Evolutionary conservation across 441 rosid species (phyloP), one percentile per base, ranked within the genome.

Genomic region (Populus hybrid): DNA sequence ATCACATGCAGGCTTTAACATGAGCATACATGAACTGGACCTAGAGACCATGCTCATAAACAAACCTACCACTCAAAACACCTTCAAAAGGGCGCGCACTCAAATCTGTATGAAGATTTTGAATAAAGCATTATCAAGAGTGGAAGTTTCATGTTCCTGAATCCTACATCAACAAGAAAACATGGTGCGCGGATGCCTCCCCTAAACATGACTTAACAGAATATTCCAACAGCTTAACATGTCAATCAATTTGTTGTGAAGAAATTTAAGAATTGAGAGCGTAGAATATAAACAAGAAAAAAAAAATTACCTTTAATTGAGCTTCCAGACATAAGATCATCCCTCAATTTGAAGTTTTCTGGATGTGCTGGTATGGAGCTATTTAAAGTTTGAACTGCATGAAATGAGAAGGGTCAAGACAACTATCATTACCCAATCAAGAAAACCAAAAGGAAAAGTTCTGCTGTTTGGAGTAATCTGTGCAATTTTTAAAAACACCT

Each of bases 271-370:
- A 53, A 53, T 16, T 53, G 61, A 53, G n/a, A 7, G 8, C 8
- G 8, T 53, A 18, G 21, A 53, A 53, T 53, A 53, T 53, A 6
- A 53, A 18, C 40, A 79, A 46, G 12, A 30, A 30, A 3, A 76
- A 73, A 79, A 73, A 65, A 66, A n/a, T 87, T 78, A 97, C 99
- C 98, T 94, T 97, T 94, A 42, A 92, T 91, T 73, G 99, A 92
- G 89, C 97, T 86, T 82, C 97, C 98, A 7, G 95, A 90, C 82
- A 90, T 81, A 68, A 82, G 97, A 80, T 94, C 98, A 75, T 94
- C 99, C 88, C 93, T 90, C 81, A 91, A 78, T 86, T 87, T 94
- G 87, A 88, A 94, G 91, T 93, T 97, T 69, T 85, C 89, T 16
- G 98, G 93, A 78, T 92, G 92, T 32, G 87, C 91, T 23, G 97